Percentiles rank a stretch among this genome's conserved stretches.
Evolutionary conservation across 306 rosid genomes (phyloP).

Genomic region (Trifolium pratense): DNA sequence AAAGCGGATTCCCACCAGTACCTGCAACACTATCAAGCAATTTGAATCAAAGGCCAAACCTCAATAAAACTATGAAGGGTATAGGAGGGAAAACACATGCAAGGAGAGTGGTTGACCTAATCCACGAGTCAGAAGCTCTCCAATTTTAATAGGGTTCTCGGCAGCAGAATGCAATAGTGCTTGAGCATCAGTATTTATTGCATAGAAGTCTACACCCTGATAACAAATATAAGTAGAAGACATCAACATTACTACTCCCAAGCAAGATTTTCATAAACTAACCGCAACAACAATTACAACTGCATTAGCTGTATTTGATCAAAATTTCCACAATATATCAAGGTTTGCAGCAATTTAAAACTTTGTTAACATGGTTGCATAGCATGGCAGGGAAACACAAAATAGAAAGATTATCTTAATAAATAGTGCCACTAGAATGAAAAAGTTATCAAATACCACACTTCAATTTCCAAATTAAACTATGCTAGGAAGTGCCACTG

Average conservation of each 20-base stretch:
- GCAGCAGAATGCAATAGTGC: constrained; percentile 87
- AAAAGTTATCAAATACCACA: background rate
- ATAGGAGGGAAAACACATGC: background rate
- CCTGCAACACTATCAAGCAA: constrained; percentile 71
- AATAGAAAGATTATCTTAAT: background rate
- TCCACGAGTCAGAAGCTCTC: constrained; percentile 98
- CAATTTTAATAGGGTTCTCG: constrained; percentile 87
- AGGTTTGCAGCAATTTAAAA: background rate
- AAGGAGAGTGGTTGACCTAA: constrained; percentile 71
- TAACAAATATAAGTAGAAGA: constrained; percentile 43
- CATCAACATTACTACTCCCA: constrained; percentile 41
- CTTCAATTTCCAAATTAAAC: background rate
- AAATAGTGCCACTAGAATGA: constrained; percentile 2
- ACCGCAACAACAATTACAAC: background rate
- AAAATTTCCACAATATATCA: background rate
- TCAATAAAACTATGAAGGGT: constrained; percentile 7
- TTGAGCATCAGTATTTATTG: constrained; percentile 98
- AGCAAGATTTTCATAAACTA: background rate
- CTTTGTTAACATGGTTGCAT: constrained; percentile 6
- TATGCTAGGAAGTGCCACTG: background rate
- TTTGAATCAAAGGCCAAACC: constrained; percentile 46
- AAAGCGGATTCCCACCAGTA: constrained; percentile 97
- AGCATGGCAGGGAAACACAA: constrained; percentile 28
- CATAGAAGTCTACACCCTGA: constrained; percentile 96
- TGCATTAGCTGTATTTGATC: background rate